Evolutionary conservation across 1,284 basidiomycete genomes (phyloP), one percentile per base, ranked within the genome.

Genomic region (Ganoderma lingzhi): DNA sequence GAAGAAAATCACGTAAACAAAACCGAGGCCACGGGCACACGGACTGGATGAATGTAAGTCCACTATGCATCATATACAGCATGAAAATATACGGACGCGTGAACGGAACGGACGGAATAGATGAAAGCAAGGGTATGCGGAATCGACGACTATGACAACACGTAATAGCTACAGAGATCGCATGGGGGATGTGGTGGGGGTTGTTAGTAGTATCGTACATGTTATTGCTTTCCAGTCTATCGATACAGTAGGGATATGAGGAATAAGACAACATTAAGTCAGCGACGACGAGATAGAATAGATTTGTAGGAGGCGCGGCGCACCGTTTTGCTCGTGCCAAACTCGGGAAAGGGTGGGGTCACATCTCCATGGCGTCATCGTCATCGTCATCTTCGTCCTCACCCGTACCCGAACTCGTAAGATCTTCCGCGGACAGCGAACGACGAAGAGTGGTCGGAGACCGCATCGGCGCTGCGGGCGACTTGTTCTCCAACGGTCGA

Each of bases 401-500:
- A 53, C 3, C 39, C 28, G 2, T 8, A 12, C n/a, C 28, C 28
- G 1, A 5, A 12, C 23, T 3, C 3, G 39, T 14, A 15, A 35
- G 15, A 64, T 78, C 76, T 69, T 73, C 75, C 48, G 58, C 65
- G 28, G 72, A 69, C 5, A 75, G 65, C 69, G 60, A 73, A 12
- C 30, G 74, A 6, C 63, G 76, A 65, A 84, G 73, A 17, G 72
- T 60, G 28, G 83, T 80, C 62, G 66, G 62, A 17, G 62, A 65
- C 75, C 65, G 73, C 70, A 41, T 75, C 73, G 17, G 70, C 74
- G 55, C 69, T 55, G 44, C 72, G 71, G 64, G 71, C 2, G 41
- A n/a, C 48, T 71, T 78, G 71, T 79, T 81, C 63, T 81, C 78
- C 62, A 85, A 76, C 41, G 83, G 80, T 48, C 83, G 79, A 32